Base-by-base conservation (phyloP, 768 basidiomycete species). In the Butyriboletus loyo region DNA sequence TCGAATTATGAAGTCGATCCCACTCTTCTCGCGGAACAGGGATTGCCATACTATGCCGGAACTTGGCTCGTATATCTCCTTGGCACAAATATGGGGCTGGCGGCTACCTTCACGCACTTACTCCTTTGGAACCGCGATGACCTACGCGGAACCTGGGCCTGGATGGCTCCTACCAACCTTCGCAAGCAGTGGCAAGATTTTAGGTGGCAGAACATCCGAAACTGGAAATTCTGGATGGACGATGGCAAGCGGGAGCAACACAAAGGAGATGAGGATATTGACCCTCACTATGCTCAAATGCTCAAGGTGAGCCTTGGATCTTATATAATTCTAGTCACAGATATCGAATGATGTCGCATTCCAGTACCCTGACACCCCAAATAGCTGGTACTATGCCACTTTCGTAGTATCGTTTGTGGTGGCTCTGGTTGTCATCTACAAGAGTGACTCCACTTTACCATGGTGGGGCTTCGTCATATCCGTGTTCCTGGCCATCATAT, bases 231-330 rank as follows among this genome's bases (percentile, higher is more conserved):
- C 55, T 68, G 78, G 62, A 42, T 54, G 7, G 40, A 59, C 38
- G 43, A 54, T 32, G 60, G 61, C 34, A 46, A 49, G n/a, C 51
- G 54, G 38, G 53, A 54, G 15, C 45, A 69, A 59, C 62, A 64
- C 6, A 72, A 70, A 13, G 72, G 74, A 41, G 69, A 46, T 41
- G 70, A 76, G 22, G 72, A 74, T 24, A 62, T 77, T 28, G 82
- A 85, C 55, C 77, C 79, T 28, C 83, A 85, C 63, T 76, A 79
- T 32, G 68, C 67, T n/a, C 77, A 81, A 62, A 84, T 85, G 82
- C 54, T 56, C 39, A 64, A 70, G 30, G 72, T 70, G 41, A 73
- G 54, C 5, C 0, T 25, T 5, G 3, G 7, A n/a, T 2, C 17
- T n/a, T 27, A 4, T 31, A 5, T 64, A 65, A 13, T 72, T 71